Conservation (phyloP, 78 protist genomes). For the Mantamonas sphyraenae region DNA sequence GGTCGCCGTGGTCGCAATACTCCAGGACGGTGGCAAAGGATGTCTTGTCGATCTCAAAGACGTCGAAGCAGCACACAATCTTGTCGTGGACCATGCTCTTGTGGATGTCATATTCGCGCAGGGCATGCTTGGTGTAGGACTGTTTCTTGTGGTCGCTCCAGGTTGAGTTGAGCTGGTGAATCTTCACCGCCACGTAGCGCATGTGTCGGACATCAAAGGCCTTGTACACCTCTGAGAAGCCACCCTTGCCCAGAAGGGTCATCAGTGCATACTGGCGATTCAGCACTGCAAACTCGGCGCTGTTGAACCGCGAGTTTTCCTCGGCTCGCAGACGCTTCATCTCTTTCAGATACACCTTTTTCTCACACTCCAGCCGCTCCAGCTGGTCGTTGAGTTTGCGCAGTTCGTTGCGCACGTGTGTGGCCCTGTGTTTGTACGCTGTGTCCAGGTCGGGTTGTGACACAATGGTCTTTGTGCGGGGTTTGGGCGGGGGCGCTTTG, state of each 20-base stretch:
- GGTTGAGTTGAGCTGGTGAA: conserved; percentile 57
- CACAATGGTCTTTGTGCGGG: too few species aligned
- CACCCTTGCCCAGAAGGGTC: conserved; percentile 76
- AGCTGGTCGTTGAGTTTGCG: too few species aligned
- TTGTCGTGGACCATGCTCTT: conserved; percentile 34
- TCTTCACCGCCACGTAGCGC: conserved; percentile 76
- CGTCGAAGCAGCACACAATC: conserved; percentile 58
- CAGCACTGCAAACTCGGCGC: not conserved
- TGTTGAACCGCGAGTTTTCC: conserved; percentile 16
- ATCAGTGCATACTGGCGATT: conserved; percentile 58
- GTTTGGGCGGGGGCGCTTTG: too few species aligned
- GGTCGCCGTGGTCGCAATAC: conserved; percentile 58
- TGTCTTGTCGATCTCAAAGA: conserved; percentile 25
- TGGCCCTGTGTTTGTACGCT: too few species aligned
- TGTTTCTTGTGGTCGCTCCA: conserved; percentile 59
- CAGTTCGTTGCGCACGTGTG: too few species aligned
- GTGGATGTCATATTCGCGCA: conserved; percentile 79
- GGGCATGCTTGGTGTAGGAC: conserved; percentile 51
- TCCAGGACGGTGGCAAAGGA: conserved; percentile 72
- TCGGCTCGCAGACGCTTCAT: conserved; percentile 13
- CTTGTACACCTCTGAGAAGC: conserved; percentile 78
- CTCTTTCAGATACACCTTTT: conserved; percentile 14
- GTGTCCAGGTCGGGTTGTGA: too few species aligned
- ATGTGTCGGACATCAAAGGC: conserved; percentile 54
- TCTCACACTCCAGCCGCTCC: conserved; percentile 17